Base-by-base conservation (phyloP, 495 filamentous ascomycete genomes). In the Tuber calosporum region DNA sequence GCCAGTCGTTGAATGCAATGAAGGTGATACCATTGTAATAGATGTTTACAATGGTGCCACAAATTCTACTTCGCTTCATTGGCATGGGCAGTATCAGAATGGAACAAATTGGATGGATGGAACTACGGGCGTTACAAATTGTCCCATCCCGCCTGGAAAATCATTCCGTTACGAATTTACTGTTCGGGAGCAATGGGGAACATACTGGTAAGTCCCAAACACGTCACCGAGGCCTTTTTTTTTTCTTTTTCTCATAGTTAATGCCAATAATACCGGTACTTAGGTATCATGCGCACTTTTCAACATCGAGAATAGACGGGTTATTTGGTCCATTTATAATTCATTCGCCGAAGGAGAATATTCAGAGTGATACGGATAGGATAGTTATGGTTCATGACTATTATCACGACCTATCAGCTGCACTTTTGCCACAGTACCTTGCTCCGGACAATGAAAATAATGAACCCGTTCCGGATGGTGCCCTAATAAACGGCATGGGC, bases 1-100 rank as follows among this genome's bases (percentile, higher is more conserved):
- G 1, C 88, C 88, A 4, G 79, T 87, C 42, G 84, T 90, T 67
- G 84, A 87, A 73, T 83, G 26, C 37, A 81, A 81, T 38, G 73
- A 75, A 1, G 74, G 71, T 22, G 79, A 81, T 78, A 73, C 73
- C 62, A 40, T 83, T 42, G 43, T 80, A 72, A 75, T 83, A 9
- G 75, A 82, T 36, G 81, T 83, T 30, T 77, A 77, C 70, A 83
- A 83, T 69, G 68, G 76, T 70, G 78, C 79, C 40, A 73, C 78
- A 30, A 74, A 82, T 67, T 70, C 53, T 45, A 81, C 80, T 22
- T 80, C 83, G 15, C 77, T 93, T 26, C 90, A 93, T 81, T 91
- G 88, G 85, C 89, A 92, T 72, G 89, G 90, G 7, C 83, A 91
- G 30, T 86, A 84, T 69, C 90, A 92, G 77, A 88, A 88, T 71